Conservation (phyloP, 2,329 filamentous ascomycete genomes). For the Aureobasidium sp. region DNA sequence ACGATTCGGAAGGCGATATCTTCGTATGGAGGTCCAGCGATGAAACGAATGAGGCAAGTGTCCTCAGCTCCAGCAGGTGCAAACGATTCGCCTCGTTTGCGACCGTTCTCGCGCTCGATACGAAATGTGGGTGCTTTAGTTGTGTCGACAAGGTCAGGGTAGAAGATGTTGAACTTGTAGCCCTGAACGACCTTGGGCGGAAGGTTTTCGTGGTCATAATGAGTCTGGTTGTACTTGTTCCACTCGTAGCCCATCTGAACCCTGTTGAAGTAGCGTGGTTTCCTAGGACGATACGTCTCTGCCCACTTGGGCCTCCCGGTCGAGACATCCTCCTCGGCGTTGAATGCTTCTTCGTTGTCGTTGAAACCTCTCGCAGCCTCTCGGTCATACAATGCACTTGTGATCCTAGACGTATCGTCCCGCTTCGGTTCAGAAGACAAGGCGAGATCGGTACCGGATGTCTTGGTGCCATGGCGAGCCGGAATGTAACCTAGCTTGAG, state of each 20-base stretch:
- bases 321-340: conserved; percentile 72
- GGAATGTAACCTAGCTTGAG: conserved; percentile 61
- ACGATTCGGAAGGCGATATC: conserved; percentile 96
- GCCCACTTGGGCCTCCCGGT: conserved; percentile 65
- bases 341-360: conserved; percentile 94
- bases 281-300: conserved; percentile 76
- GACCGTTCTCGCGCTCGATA: conserved; percentile 86
- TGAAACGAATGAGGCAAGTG: conserved; percentile 92
- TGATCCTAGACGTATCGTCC: conserved; percentile 71
- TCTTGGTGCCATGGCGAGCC: conserved; percentile 11
- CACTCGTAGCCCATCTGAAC: conserved; percentile 99
- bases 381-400: conserved; percentile 81
- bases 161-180: conserved; percentile 99
- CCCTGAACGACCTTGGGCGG: conserved; percentile 97
- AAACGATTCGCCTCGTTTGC: conserved; percentile 83
- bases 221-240: conserved; percentile 99
- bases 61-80: conserved; percentile 92
- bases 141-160: conserved; percentile 93
- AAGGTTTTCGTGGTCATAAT: conserved; percentile 97
- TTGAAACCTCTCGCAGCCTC: conserved; percentile 85
- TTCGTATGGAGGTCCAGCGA: conserved; percentile 90
- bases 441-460: neutral
- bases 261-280: conserved; percentile 94
- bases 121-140: conserved; percentile 90
- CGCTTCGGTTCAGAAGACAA: conserved; percentile 28